These are phyloP conservation scores for Coemansia pectinata DNA, from an alignment of 192 early-diverging fungal genomes.

Conservation along the genomic window DNA sequence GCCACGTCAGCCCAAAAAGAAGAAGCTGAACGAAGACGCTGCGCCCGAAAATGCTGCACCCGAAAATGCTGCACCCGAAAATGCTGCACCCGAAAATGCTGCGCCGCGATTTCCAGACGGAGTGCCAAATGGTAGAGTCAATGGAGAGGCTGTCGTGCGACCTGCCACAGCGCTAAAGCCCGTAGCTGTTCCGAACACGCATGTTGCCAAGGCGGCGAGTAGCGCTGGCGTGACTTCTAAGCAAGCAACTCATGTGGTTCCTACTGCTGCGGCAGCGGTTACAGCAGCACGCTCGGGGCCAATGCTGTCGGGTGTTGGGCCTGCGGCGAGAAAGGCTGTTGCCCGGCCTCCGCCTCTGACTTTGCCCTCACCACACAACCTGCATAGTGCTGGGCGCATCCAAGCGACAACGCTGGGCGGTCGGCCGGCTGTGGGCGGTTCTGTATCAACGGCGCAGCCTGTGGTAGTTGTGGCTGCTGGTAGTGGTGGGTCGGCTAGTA, in stretches of 20 bases:
- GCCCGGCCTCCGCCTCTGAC: conserved; percentile 4
- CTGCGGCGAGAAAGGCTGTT: not conserved
- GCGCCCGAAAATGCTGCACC: not conserved
- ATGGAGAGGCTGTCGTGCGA: not conserved
- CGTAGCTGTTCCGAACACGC: not conserved
- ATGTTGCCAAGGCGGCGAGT: not conserved
- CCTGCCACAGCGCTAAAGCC: not conserved
- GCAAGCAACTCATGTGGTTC: not conserved
- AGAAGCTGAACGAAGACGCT: not conserved
- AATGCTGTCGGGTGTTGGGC: not conserved
- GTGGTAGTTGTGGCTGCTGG: not conserved
- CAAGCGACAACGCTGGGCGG: not conserved
- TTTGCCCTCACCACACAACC: not conserved
- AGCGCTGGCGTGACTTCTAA: not conserved
- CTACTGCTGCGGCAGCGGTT: not conserved
- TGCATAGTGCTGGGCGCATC: not conserved
- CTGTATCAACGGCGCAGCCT: not conserved
- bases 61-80: too few species aligned
- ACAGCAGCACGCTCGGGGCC: not conserved
- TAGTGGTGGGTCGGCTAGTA: conserved; percentile 2
- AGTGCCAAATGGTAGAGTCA: conserved; percentile 3
- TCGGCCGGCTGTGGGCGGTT: not conserved
- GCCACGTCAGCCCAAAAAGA: conserved; percentile 43
- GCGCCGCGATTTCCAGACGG: not conserved
- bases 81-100: not conserved